Evolutionary conservation across 805 yeast species (phyloP).

Genomic region (Kuraishia capsulata): DNA sequence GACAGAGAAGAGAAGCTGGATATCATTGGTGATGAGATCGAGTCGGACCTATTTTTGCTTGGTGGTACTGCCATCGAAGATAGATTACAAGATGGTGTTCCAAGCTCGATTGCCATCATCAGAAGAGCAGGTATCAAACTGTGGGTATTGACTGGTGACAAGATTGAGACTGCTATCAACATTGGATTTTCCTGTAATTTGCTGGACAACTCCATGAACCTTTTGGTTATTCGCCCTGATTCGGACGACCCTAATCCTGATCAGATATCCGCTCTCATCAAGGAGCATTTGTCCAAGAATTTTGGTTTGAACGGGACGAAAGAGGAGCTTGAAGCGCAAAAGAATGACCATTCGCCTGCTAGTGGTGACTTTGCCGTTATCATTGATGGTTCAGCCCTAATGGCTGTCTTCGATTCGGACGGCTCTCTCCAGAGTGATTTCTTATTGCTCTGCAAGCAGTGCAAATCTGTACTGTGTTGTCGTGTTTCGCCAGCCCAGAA

Average conservation of each 20-base stretch:
- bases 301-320: conserved; percentile 35
- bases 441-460: conserved; percentile 62
- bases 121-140: conserved; percentile 69
- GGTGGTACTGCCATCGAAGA: conserved; percentile 86
- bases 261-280: conserved; percentile 20
- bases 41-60: conserved; percentile 42
- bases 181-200: conserved; percentile 76
- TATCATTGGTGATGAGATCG: conserved; percentile 48
- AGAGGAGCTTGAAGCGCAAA: conserved; percentile 39
- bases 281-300: conserved; percentile 36
- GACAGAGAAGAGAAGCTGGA: conserved; percentile 53
- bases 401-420: conserved; percentile 29
- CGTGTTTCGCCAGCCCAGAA: conserved; percentile 81
- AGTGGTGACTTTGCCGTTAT: conserved; percentile 47
- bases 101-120: conserved; percentile 58
- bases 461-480: conserved; percentile 74
- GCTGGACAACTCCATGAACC: conserved; percentile 57
- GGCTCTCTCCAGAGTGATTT: conserved; percentile 38
- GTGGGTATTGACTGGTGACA: conserved; percentile 81
- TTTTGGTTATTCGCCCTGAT: conserved; percentile 43
- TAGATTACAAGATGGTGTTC: conserved; percentile 69
- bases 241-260: conserved; percentile 17
- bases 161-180: conserved; percentile 76
- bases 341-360: conserved; percentile 58
- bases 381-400: conserved; percentile 63